phyloP scores from a whole-genome alignment of 192 early-diverging fungal genomes.

The Podila minutissima region DNA sequence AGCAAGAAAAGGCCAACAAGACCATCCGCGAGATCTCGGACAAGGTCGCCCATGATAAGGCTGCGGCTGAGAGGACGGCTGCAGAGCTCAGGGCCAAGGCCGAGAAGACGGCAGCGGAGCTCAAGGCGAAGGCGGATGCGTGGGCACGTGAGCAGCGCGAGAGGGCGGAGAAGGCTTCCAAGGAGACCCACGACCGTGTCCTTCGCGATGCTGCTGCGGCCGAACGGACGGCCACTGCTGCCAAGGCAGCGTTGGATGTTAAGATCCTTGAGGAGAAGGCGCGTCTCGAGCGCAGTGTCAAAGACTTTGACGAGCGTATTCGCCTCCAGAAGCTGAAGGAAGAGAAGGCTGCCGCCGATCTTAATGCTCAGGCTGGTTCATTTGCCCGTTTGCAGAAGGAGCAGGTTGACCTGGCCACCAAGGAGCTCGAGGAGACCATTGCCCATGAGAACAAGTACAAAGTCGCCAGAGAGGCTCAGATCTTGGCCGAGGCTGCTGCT shows the following conservation, averaged over 20 bases:
- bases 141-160: slow-evolving; percentile 18
- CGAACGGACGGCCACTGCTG: slow-evolving; percentile 5
- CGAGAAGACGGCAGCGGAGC: background rate
- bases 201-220: slow-evolving; percentile 6
- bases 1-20: slow-evolving; percentile 4
- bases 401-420: background rate
- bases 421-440: slow-evolving; percentile 4
- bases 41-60: slow-evolving; percentile 6
- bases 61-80: background rate
- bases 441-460: background rate
- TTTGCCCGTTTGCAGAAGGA: slow-evolving; percentile 5
- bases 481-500: background rate
- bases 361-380: background rate
- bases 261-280: slow-evolving; percentile 9
- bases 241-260: slow-evolving; percentile 3
- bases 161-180: slow-evolving; percentile 12
- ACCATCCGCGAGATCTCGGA: slow-evolving; percentile 8
- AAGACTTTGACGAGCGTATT: slow-evolving; percentile 7
- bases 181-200: slow-evolving; percentile 14
- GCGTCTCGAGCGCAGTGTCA: background rate
- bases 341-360: slow-evolving; percentile 5
- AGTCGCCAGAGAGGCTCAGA: background rate
- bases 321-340: slow-evolving; percentile 8
- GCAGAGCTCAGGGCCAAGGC: slow-evolving; percentile 1
- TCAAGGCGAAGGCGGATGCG: slow-evolving; percentile 11